phyloP scores from a whole-genome alignment of 1,284 basidiomycete species.

The Sanghuangporus weigelae region DNA sequence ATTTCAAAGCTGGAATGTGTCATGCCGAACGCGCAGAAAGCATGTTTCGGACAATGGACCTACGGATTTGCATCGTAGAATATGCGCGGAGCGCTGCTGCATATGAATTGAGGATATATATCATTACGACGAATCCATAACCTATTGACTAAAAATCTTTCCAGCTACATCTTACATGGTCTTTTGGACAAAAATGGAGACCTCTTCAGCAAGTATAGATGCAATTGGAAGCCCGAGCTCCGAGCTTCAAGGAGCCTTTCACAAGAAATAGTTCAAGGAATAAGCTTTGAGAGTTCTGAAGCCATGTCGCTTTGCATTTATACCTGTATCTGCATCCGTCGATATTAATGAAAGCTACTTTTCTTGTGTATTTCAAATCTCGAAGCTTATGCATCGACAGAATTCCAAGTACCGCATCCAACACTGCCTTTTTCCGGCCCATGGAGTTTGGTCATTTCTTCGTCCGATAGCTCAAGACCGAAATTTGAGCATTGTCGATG shows the following conservation, averaged over 20 bases:
- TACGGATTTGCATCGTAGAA: slow-evolving; percentile 20
- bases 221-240: slow-evolving; percentile 23
- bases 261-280: slow-evolving; percentile 16
- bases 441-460: slow-evolving; percentile 61
- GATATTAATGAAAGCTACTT: neutral
- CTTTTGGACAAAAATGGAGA: slow-evolving; percentile 25
- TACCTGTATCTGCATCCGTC: neutral
- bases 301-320: neutral
- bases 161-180: slow-evolving; percentile 20
- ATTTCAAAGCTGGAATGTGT: slow-evolving; percentile 21
- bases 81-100: slow-evolving; percentile 19
- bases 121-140: slow-evolving; percentile 8
- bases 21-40: slow-evolving; percentile 19
- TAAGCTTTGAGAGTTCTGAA: neutral
- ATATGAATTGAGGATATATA: neutral
- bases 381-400: slow-evolving; percentile 38
- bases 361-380: neutral
- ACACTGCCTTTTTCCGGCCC: slow-evolving; percentile 55
- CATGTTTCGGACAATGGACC: slow-evolving; percentile 25
- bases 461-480: slow-evolving; percentile 58
- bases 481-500: slow-evolving; percentile 64
- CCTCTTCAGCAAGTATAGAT: slow-evolving; percentile 26
- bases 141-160: neutral
- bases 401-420: slow-evolving; percentile 70
- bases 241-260: slow-evolving; percentile 15